A percentile compares a stretch with the other conserved stretches of the same genome.
Evolutionary conservation across 2,329 filamentous ascomycete genomes (phyloP).

Genomic region (Xylariaceae sp.): DNA sequence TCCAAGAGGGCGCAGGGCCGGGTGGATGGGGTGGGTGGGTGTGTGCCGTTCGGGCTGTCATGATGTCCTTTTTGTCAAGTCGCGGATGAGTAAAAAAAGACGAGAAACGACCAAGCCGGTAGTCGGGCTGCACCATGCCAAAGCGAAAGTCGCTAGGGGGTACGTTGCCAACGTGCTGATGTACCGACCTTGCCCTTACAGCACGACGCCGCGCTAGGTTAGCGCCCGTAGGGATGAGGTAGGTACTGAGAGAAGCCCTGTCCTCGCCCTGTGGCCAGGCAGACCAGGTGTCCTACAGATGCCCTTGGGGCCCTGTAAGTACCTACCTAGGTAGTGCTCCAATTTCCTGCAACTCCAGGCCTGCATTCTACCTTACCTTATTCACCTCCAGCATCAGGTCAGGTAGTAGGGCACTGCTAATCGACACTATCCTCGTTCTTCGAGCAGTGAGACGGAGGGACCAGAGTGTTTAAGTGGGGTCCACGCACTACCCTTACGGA

Average conservation of each 20-base stretch:
- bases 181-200: too few species aligned
- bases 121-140: background rate
- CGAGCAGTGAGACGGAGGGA: constrained; percentile 26
- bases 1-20: constrained; percentile 17
- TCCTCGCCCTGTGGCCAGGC: constrained; percentile 1
- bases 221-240: too few species aligned
- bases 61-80: background rate
- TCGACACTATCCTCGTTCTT: constrained; percentile 22
- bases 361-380: background rate
- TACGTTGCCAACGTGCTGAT: too few species aligned
- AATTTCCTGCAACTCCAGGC: constrained; percentile 1
- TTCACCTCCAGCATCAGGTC: constrained; percentile 10
- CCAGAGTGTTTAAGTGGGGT: too few species aligned
- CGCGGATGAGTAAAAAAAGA: background rate
- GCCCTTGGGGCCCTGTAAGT: background rate
- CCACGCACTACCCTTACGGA: too few species aligned
- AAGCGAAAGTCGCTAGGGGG: background rate
- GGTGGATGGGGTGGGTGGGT: constrained; percentile 15
- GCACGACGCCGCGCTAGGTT: too few species aligned
- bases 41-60: constrained; percentile 4
- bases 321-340: background rate
- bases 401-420: constrained; percentile 7
- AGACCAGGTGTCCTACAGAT: background rate
- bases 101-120: background rate
- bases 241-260: too few species aligned